These are phyloP conservation scores for Fusarium poae DNA, from an alignment of 2,329 filamentous ascomycete genomes.

Conservation along the genomic window DNA sequence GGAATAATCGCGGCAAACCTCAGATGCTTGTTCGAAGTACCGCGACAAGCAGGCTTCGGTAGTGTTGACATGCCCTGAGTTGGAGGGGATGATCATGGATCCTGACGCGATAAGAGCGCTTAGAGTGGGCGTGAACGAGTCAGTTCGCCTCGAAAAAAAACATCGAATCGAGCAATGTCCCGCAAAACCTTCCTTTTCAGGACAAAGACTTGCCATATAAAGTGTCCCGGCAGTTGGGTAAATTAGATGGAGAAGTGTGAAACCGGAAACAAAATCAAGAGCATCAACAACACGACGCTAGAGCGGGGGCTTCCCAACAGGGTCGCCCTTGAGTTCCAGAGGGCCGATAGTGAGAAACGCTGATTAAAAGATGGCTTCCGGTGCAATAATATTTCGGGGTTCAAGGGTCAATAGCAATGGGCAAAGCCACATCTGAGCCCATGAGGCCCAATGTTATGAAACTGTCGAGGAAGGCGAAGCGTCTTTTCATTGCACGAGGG, in stretches of 20 bases:
- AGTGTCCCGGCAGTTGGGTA: conserved; percentile 42
- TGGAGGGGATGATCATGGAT: conserved; percentile 26
- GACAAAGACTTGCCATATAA: conserved; percentile 20
- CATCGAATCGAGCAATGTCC: conserved; percentile 25
- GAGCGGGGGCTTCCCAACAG: conserved; percentile 2
- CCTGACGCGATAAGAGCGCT: conserved; percentile 46
- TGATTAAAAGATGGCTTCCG: not conserved
- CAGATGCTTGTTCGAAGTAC: conserved; percentile 13
- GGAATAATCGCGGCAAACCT: conserved; percentile 42
- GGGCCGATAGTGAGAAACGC: conserved; percentile 11
- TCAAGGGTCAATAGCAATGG: conserved; percentile 9
- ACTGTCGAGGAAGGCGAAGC: conserved; percentile 20
- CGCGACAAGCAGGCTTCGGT: conserved; percentile 16
- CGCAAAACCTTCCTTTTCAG: conserved; percentile 39
- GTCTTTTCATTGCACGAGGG: conserved; percentile 8
- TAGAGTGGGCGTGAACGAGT: conserved; percentile 44
- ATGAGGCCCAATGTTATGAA: conserved; percentile 9
- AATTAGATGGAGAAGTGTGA: conserved; percentile 43
- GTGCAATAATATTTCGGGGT: conserved; percentile 8
- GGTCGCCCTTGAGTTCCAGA: conserved; percentile 22
- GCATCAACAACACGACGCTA: conserved; percentile 22
- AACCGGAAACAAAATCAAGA: conserved; percentile 40
- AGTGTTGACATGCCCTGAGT: conserved; percentile 27
- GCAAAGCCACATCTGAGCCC: conserved; percentile 8
- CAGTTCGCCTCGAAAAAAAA: conserved; percentile 18